phyloP scores from a whole-genome alignment of 306 rosid genomes.

The Sicyos edulis region DNA sequence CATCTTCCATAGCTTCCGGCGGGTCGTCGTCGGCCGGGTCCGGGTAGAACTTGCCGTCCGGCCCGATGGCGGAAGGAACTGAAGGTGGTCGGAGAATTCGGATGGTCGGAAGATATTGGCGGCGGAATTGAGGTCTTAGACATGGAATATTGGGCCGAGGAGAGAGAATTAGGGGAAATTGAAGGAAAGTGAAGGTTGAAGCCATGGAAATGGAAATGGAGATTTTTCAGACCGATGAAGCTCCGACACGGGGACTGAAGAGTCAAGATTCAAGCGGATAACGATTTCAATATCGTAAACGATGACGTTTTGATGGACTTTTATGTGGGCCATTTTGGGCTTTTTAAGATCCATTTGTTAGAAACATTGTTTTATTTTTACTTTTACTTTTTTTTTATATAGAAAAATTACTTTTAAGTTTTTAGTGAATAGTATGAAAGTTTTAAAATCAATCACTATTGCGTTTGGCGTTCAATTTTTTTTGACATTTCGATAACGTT shows the following conservation, averaged over 20 bases:
- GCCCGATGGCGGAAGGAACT: constrained; percentile 43
- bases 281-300: constrained; percentile 5
- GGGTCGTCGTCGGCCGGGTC: constrained; percentile 81
- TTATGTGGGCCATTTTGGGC: not conserved
- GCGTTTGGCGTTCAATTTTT: too few relatives aligned
- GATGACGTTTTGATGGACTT: not conserved
- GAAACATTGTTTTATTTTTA: too few relatives aligned
- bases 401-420: too few relatives aligned
- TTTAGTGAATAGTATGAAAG: too few relatives aligned
- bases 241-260: not conserved
- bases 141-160: constrained; percentile 26
- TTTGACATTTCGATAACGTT: too few relatives aligned
- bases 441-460: too few relatives aligned
- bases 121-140: constrained; percentile 30
- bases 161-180: constrained; percentile 38
- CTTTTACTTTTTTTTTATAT: too few relatives aligned
- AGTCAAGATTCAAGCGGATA: constrained; percentile 12
- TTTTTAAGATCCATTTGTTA: not conserved
- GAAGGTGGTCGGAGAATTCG: constrained; percentile 30
- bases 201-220: constrained; percentile 42
- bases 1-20: constrained; percentile 63
- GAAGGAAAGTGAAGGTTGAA: constrained; percentile 43
- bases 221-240: not conserved
- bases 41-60: constrained; percentile 70
- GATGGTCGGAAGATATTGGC: constrained; percentile 18